Base-by-base conservation (phyloP, 805 yeast species). In the Candida golubevii region DNA sequence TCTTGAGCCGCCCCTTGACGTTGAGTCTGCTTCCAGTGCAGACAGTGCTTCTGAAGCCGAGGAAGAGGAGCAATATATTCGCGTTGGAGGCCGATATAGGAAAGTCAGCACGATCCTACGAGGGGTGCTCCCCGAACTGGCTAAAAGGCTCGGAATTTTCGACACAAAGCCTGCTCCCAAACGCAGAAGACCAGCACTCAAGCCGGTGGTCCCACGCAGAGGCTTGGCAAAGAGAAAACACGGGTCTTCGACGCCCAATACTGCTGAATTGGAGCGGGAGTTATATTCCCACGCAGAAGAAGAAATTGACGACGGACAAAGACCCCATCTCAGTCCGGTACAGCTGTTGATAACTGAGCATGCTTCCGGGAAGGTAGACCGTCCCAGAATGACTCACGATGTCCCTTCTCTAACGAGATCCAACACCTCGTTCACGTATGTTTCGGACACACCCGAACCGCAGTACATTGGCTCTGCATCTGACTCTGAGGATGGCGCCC, bases 121-220 rank as follows among this genome's bases (percentile, higher is more conserved):
- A 28, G 75, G 75, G 0, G 66, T 63, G 1, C 52, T 69, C 11
- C 75, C 75, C 0, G 74, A 68, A 41, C 69, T 73, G 4, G 67
- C 71, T 5, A 68, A 63, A 44, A 46, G 71, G 18, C 50, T 67
- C 8, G 56, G 51, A 6, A 49, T 60, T 11, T 66, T 53, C 29
- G 46, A 44, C 9, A 41, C 38, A 18, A 39, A 27, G 6, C 14
- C 58, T 38, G 18, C 57, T 38, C 45, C 49, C 26, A 51, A 34
- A 31, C 49, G 45, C 13, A 35, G 31, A 14, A 45, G 33, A 26
- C 35, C 29, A 9, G 23, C 41, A 6, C 13, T 13, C 2, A 41
- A 44, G 9, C 38, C 44, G 7, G 6, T 43, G 7, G 60, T 59
- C 31, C 53, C 60, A 26, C 53, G 74, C 36, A 66, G 59, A 44